Evolutionary conservation across 202 grass and related monocot genomes (phyloP), one percentile per base, ranked within the genome.

Genomic region (Brachypodium distachyon): DNA sequence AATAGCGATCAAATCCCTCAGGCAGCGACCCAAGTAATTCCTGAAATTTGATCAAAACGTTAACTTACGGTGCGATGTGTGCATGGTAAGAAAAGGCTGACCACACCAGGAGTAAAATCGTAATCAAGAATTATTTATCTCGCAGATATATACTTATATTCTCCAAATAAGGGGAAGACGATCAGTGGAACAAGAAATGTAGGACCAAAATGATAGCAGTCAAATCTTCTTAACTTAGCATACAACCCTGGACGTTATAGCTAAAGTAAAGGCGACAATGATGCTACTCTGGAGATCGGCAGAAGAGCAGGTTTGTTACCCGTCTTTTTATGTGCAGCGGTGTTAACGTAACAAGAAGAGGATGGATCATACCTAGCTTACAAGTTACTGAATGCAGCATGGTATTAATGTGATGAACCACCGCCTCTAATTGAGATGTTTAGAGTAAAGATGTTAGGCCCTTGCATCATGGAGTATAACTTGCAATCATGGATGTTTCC

Each of bases 1-100:
- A 99, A 60, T 95, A 95, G 36, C 41, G 39, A 85, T 95, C 81
- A 52, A 96, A 99, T 61, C 96, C 96, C 83, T 96, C 92, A 0
- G 96, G 87, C 61, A 96, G 67, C 7, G 87, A 84, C 26, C 96
- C 96, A 81, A 96, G 87, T 68, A 74, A 82, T 17, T 81, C 92
- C 92, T 99, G 73, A 36, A 77, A 89, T 29, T 55, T 23, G 18
- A 60, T 37, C 3, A 50, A 68, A 61, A 66, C 5, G 12, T 57
- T 41, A 38, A 11, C 33, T 60, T 57, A 14, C 61, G 32, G 46
- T 18, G 68, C 55, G 47, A 32, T 13, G 48, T 55, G 6, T 55
- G 49, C 58, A 71, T 10, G 32, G 7, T 11, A 16, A 74, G 23
- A 72, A 27, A 80, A 54, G 42, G 33, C 25, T 80, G 21, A 16